Conservation (phyloP, 2,329 filamentous ascomycete genomes). For the Monilinia fructigena region DNA sequence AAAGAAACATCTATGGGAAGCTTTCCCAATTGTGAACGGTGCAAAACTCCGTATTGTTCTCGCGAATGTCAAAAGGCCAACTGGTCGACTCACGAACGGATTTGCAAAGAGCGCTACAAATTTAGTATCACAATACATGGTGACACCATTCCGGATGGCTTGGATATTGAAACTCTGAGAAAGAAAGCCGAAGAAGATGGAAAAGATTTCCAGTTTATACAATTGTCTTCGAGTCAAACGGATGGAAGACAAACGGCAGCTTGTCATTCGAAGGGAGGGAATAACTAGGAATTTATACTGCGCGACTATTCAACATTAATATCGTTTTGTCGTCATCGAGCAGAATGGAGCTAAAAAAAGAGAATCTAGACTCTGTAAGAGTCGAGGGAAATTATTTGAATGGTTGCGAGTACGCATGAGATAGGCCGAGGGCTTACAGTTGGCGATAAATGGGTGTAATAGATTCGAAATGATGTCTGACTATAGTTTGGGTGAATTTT, state of each 20-base stretch:
- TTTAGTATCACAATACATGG: slow-evolving; percentile 17
- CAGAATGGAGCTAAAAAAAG: too few relatives aligned
- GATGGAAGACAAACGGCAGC: background rate
- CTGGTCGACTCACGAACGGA: slow-evolving; percentile 2
- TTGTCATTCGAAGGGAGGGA: background rate
- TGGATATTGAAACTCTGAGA: slow-evolving; percentile 6
- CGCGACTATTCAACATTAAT: background rate
- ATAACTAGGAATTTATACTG: background rate
- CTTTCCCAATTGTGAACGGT: slow-evolving; percentile 10
- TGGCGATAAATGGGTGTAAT: background rate
- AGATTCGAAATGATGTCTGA: background rate
- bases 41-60: slow-evolving; percentile 12
- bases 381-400: background rate
- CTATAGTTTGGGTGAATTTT: background rate
- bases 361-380: background rate
- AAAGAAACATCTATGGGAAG: slow-evolving; percentile 4
- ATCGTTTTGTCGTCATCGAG: too few relatives aligned
- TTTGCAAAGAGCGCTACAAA: slow-evolving; percentile 15
- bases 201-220: slow-evolving; percentile 14
- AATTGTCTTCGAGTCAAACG: slow-evolving; percentile 2
- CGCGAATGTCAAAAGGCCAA: slow-evolving; percentile 13
- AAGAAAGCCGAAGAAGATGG: slow-evolving; percentile 7
- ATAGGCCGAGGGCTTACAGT: background rate
- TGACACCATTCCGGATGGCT: slow-evolving; percentile 4
- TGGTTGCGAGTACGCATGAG: background rate